These are phyloP conservation scores for Alternaria sp. DNA, from an alignment of 2,329 filamentous ascomycete species.

Conservation along the genomic window DNA sequence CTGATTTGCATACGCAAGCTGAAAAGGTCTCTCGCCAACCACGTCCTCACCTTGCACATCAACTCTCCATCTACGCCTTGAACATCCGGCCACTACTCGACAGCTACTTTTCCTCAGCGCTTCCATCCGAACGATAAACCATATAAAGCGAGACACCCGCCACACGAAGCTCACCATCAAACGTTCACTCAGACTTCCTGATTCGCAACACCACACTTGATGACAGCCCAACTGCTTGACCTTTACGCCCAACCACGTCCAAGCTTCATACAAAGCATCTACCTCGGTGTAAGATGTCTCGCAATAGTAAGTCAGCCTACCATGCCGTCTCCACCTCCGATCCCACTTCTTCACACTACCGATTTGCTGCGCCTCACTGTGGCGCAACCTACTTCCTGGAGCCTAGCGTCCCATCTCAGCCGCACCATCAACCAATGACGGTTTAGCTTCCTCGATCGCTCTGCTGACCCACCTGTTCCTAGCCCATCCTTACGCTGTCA, in stretches of 20 bases:
- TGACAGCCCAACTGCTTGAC: not conserved
- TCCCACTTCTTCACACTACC: not conserved
- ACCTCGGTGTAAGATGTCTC: constrained; percentile 12
- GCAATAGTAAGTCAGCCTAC: constrained; percentile 12
- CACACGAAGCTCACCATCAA: not conserved
- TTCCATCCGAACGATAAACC: not conserved
- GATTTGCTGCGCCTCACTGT: not conserved
- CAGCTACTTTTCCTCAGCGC: not conserved
- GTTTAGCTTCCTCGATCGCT: not conserved
- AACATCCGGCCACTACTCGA: constrained; percentile 2
- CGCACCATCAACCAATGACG: not conserved
- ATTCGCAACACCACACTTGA: not conserved
- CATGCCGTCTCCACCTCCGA: not conserved
- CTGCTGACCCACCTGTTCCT: constrained; percentile 10
- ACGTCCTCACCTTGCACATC: constrained; percentile 15
- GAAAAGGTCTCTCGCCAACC: constrained; percentile 2
- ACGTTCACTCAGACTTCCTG: not conserved
- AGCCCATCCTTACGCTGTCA: constrained; percentile 10
- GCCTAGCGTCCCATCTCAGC: not conserved
- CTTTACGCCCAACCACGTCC: not conserved
- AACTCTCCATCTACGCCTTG: constrained; percentile 6
- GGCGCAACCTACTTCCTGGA: not conserved
- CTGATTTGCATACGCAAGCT: constrained; percentile 5
- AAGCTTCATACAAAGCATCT: not conserved
- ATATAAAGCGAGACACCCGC: not conserved